Evolutionary conservation across 495 filamentous ascomycete genomes (phyloP).

Genomic region (Baudoinia panamericana): DNA sequence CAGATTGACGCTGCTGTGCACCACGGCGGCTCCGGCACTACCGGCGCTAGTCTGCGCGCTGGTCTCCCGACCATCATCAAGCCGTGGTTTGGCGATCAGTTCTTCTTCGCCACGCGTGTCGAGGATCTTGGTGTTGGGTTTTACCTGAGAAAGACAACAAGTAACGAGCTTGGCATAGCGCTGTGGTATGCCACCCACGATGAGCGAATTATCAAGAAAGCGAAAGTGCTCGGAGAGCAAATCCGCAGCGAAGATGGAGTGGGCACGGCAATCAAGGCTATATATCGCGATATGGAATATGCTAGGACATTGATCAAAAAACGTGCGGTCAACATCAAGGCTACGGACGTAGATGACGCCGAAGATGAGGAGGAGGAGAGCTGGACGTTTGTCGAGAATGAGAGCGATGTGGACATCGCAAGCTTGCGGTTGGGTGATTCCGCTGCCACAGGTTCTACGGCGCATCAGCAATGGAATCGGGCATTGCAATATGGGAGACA

Average conservation of each 20-base stretch:
- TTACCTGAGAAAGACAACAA: slow-evolving; percentile 77
- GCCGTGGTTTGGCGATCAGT: slow-evolving; percentile 96
- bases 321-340: slow-evolving; percentile 29
- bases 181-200: slow-evolving; percentile 86
- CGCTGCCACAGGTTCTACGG: no score
- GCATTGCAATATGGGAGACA: no score
- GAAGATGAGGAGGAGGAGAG: slow-evolving; percentile 50
- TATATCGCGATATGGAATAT: slow-evolving; percentile 93
- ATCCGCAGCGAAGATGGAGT: slow-evolving; percentile 91
- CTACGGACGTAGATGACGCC: slow-evolving; percentile 33
- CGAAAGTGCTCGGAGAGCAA: slow-evolving; percentile 63
- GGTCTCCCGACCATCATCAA: slow-evolving; percentile 91
- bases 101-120: slow-evolving; percentile 81
- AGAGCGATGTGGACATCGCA: slow-evolving; percentile 34
- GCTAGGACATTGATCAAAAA: slow-evolving; percentile 74
- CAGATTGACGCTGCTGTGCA: slow-evolving; percentile 92
- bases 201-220: slow-evolving; percentile 79
- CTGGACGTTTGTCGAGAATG: slow-evolving; percentile 66
- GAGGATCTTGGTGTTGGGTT: slow-evolving; percentile 90
- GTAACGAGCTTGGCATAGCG: slow-evolving; percentile 64
- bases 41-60: slow-evolving; percentile 81
- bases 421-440: no score
- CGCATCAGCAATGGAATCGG: no score
- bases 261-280: slow-evolving; percentile 72
- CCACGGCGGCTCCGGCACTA: slow-evolving; percentile 91